Base-by-base conservation (phyloP, 805 yeast genomes). In the Teunomyces kruisii region DNA sequence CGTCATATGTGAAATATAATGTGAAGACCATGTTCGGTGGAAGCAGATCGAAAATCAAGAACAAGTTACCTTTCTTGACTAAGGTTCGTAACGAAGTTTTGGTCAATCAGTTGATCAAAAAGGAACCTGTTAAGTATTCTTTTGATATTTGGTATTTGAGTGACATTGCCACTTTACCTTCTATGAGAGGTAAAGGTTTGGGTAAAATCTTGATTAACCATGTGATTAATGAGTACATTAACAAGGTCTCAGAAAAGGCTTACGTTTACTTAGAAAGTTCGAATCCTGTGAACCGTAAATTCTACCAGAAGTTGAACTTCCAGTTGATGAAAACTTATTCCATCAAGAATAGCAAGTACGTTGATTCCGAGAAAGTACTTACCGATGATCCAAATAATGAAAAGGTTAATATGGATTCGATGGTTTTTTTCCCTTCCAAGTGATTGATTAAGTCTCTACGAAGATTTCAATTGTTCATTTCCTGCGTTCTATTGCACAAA, bases 121-220 rank as follows among this genome's bases (percentile, higher is more conserved):
- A 57, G 32, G 45, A 45, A 3, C 44, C 45, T n/a, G 30, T 26
- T 16, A 40, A 33, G 16, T 32, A 13, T 7, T 27, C 41, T n/a
- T 29, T 50, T 32, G 52, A 51, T 27, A 61, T 79, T 42, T 81
- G 85, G 84, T 81, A 81, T 57, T 66, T 81, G 49, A 70, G 76
- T 38, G 84, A 81, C 57, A 68, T 81, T 43, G 84, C 84, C 33
- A 79, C 81, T 17, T 65, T 77, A 36, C 82, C 83, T 6, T 59
- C 71, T 32, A 81, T 81, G 64, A 67, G 81, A 56, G 85, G 86
- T 43, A 77, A 76, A 54, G 84, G 84, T 16, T 68, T 78, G 52
- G 82, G 83, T 29, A 69, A 79, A 56, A 63, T 70, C 47, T 64
- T 81, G 48, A 64, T 80, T 41, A 76, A 79, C 49, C 71, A 68